Percentiles rank a stretch among this genome's conserved stretches.
phyloP scores from a whole-genome alignment of 371 early-diverging fungal genomes.

The Mortierella sp. region DNA sequence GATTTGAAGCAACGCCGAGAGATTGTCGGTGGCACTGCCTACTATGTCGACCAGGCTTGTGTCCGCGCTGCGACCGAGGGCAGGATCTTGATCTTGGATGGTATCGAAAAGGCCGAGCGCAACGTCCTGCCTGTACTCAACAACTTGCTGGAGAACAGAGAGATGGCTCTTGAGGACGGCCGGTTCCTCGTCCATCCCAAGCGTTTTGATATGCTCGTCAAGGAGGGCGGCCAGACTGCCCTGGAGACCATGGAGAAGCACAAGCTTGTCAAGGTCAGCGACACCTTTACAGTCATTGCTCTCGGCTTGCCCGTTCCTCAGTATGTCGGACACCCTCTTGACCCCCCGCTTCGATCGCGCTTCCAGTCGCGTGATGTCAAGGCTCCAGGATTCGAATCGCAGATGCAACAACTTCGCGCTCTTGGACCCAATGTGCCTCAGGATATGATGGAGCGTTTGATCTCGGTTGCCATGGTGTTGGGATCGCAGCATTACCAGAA shows the following conservation, averaged over 20 bases:
- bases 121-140: constrained; percentile 91
- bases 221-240: constrained; percentile 58
- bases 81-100: constrained; percentile 84
- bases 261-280: constrained; percentile 80
- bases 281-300: constrained; percentile 83
- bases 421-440: constrained; percentile 64
- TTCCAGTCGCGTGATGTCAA: constrained; percentile 81
- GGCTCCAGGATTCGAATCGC: constrained; percentile 72
- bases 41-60: constrained; percentile 83
- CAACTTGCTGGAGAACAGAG: constrained; percentile 89
- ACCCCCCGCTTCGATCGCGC: constrained; percentile 87
- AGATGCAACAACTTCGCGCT: constrained; percentile 59
- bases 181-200: constrained; percentile 80
- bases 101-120: constrained; percentile 89
- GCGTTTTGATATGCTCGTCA: constrained; percentile 67
- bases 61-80: constrained; percentile 89
- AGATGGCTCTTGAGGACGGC: constrained; percentile 91
- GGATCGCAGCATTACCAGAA: constrained; percentile 61
- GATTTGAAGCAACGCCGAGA: constrained; percentile 91
- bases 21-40: constrained; percentile 77
- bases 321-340: constrained; percentile 85
- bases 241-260: constrained; percentile 62
- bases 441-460: constrained; percentile 70
- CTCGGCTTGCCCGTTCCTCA: constrained; percentile 86
- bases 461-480: constrained; percentile 75